phyloP scores from a whole-genome alignment of 2,329 filamentous ascomycete genomes.

The Gyromitra esculenta region DNA sequence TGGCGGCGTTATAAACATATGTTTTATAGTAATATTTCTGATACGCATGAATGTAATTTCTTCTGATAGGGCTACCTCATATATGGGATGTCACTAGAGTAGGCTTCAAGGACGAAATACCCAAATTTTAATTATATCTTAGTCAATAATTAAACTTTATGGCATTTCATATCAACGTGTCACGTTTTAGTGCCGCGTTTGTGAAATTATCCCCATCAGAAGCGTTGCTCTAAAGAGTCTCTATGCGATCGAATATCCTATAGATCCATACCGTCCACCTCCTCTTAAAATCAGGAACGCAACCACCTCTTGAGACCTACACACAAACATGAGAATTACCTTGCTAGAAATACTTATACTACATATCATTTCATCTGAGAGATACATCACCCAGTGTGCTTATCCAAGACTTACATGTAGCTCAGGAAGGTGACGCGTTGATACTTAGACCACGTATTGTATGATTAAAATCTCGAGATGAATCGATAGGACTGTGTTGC shows the following conservation, averaged over 20 bases:
- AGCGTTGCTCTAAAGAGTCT: not conserved
- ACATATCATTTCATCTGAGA: too few relatives aligned
- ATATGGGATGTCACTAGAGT: not conserved
- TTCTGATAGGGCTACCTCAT: not conserved
- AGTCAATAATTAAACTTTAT: not conserved
- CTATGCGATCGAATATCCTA: not conserved
- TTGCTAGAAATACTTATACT: too few relatives aligned
- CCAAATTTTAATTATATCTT: not conserved
- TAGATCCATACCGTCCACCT: not conserved
- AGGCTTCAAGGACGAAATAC: not conserved
- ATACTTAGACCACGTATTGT: too few relatives aligned
- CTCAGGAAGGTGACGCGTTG: too few relatives aligned
- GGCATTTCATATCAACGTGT: not conserved
- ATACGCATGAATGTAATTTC: conserved; percentile 8
- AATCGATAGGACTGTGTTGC: too few relatives aligned
- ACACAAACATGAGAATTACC: too few relatives aligned
- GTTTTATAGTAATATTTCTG: conserved; percentile 32
- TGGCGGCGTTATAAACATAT: conserved; percentile 39
- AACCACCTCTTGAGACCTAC: too few relatives aligned
- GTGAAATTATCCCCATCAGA: not conserved
- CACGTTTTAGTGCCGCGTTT: not conserved
- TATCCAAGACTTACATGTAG: too few relatives aligned
- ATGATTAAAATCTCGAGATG: too few relatives aligned
- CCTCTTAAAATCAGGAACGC: too few relatives aligned
- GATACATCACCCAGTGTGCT: too few relatives aligned